Evolutionary conservation across 257 asterid species (phyloP), one percentile per base, ranked within the genome.

Genomic region (Solanum dulcamara): DNA sequence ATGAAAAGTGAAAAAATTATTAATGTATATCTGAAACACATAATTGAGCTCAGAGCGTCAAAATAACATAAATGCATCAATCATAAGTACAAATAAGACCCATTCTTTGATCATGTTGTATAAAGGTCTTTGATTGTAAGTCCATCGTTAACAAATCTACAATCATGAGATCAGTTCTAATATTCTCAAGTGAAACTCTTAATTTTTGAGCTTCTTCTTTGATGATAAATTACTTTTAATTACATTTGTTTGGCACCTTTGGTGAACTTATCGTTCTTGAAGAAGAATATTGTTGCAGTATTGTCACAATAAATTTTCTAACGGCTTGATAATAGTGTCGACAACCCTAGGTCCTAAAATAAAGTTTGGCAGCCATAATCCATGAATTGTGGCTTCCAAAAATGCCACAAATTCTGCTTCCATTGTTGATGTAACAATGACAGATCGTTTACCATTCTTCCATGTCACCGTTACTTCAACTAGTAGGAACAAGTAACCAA

Each of bases 301-400:
- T 51, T 0, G 10, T 7, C 24, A 51, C 4, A 51, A 51, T 51
- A 51, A 18, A 0, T 51, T 51, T 51, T 18, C n/a, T 51, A 17
- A 17, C 0, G 0, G 3, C 10, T 50, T 17, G 57, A 1, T 50
- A 6, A 50, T 50, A 9, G 0, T 17, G 22, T 50, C 57, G 3
- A 50, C 3, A 50, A 50, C 0, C n/a, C n/a, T 50, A 15, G 57
- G 0, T 17, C n/a, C 0, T 50, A 22, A 50, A 50, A 50, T 50
- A 17, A 50, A 50, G n/a, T 50, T 50, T 50, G 8, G 3, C n/a
- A 50, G 6, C 0, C 57, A 50, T 50, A 0, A 0, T 15, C 8
- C 57, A 50, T 50, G 57, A 50, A 50, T 50, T 2, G 2, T 50
- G 57, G n/a, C 57, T 50, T 50, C 5, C 15, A 50, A 50, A 50